Base-by-base conservation (phyloP, 768 basidiomycete species). In the Auriculariales sp. region DNA sequence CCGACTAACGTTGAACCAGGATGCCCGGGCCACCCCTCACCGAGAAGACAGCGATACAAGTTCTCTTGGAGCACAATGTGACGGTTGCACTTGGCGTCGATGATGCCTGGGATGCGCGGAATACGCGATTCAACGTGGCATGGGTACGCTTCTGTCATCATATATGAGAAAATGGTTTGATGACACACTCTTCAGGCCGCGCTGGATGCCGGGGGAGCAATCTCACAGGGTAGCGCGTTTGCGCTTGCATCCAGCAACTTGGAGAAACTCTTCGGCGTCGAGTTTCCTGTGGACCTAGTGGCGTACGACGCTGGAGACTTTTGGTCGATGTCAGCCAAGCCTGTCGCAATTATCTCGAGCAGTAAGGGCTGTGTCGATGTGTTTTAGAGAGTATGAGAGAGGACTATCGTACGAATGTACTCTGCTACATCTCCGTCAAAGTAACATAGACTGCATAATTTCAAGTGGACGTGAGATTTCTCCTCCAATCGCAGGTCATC, bases 41-140 rank as follows among this genome's bases (percentile, higher is more conserved):
- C 9, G 52, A 55, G 5, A 57, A 64, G 22, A 63, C 61, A 1
- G 55, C 63, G 58, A 61, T 15, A 66, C 65, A 9, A 66, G 70
- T 7, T 60, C 59, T 12, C 33, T 57, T 15, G n/a, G n/a, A n/a
- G n/a, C n/a, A n/a, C n/a, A n/a, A n/a, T n/a, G n/a, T n/a, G n/a
- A n/a, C n/a, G n/a, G n/a, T n/a, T n/a, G n/a, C n/a, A n/a, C n/a
- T n/a, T n/a, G n/a, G n/a, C n/a, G n/a, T n/a, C 39, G 63, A 71
- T 39, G 77, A 79, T 53, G 73, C 73, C 34, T 89, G 81, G 82
- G 70, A 73, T 25, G 81, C 83, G 6, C 75, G 85, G 22, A 88
- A 83, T 59, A 71, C 82, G 9, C 75, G 83, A 15, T 84, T 90
- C 55, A 88, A 94, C 54, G 64, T 78, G 28, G 85, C 77, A 39